Conservation (phyloP, 2,329 filamentous ascomycete genomes). For the Xylariaceae sp. region DNA sequence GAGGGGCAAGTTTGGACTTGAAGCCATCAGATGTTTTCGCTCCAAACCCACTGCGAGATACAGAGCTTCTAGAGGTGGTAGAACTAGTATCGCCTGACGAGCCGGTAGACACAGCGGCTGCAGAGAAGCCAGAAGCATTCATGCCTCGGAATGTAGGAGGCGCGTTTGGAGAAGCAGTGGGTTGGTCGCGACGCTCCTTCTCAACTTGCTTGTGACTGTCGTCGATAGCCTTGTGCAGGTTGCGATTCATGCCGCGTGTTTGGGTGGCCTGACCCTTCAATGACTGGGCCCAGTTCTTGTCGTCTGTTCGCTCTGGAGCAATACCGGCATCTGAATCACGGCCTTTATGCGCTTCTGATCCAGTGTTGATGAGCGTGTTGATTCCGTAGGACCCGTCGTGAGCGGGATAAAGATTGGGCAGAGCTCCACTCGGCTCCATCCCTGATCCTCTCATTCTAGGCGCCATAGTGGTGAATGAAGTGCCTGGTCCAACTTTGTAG, state of each 20-base stretch:
- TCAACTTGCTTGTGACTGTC: constrained; percentile 20
- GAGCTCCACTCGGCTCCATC: constrained; percentile 2
- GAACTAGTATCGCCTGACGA: background rate
- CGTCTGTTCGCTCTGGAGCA: constrained; percentile 20
- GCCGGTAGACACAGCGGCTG: background rate
- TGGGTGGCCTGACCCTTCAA: constrained; percentile 8
- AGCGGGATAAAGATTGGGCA: constrained; percentile 27
- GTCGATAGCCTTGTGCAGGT: constrained; percentile 19
- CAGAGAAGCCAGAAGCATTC: background rate
- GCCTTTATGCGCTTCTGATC: constrained; percentile 17
- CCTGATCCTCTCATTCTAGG: constrained; percentile 15
- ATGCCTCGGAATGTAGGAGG: background rate
- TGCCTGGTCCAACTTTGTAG: background rate
- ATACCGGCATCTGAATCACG: constrained; percentile 14
- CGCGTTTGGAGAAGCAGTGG: background rate
- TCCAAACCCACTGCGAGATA: background rate
- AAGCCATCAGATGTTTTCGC: background rate
- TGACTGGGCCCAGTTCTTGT: constrained; percentile 12
- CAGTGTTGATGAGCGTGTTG: constrained; percentile 27
- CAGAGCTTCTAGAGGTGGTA: background rate
- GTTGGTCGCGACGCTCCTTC: constrained; percentile 4
- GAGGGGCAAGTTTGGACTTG: constrained; percentile 1
- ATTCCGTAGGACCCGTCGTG: constrained; percentile 31
- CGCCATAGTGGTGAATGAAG: constrained; percentile 12
- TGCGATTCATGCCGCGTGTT: constrained; percentile 22